Evolutionary conservation across 257 asterid species (phyloP).

Genomic region (Solanum sejunctum): DNA sequence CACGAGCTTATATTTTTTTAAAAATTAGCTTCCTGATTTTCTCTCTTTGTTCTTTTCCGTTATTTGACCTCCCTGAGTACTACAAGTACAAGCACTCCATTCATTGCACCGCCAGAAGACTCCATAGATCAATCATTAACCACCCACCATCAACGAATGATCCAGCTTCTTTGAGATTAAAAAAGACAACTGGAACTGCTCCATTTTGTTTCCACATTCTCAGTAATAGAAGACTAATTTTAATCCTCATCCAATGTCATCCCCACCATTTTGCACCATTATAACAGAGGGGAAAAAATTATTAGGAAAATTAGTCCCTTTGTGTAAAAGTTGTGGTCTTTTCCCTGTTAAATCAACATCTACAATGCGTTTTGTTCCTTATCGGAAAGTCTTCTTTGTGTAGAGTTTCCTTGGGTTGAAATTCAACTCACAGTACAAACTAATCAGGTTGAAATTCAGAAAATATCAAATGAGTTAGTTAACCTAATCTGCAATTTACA

Average conservation of each 20-base stretch:
- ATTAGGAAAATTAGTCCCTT: background rate
- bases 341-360: background rate
- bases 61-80: background rate
- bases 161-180: background rate
- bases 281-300: background rate
- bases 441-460: background rate
- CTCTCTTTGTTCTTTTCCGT: background rate
- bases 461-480: background rate
- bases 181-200: background rate
- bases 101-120: background rate
- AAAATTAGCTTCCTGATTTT: background rate
- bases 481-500: background rate
- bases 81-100: background rate
- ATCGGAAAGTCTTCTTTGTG: background rate
- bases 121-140: background rate
- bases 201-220: background rate
- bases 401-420: background rate
- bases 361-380: background rate
- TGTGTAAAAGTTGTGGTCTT: background rate
- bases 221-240: background rate
- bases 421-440: background rate
- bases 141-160: background rate
- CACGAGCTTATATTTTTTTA: background rate
- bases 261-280: background rate
- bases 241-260: background rate